Conservation (phyloP, 2,329 filamentous ascomycete species). For the Colletotrichum tropicicola region DNA sequence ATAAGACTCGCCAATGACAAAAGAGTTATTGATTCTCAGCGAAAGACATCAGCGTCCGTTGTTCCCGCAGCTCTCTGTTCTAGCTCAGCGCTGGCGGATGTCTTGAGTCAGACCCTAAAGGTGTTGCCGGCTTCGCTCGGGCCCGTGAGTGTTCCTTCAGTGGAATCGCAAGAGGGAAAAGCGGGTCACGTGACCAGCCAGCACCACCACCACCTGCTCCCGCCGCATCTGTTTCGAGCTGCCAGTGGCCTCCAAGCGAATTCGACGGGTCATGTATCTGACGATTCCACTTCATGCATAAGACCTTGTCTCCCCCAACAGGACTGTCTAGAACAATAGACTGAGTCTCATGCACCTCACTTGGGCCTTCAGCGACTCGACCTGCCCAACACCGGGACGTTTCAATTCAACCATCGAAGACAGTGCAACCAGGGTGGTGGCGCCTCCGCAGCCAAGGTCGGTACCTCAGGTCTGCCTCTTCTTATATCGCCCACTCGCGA, state of each 20-base stretch:
- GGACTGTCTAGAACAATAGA: constrained; percentile 18
- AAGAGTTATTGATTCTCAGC: neutral
- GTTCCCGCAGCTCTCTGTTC: no score
- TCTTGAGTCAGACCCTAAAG: neutral
- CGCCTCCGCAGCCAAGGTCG: constrained; percentile 24
- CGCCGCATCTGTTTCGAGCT: neutral
- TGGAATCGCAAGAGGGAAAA: neutral
- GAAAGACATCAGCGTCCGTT: no score
- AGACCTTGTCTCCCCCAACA: constrained; percentile 10
- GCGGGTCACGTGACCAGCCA: constrained; percentile 6
- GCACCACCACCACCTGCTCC: neutral
- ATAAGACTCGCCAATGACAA: neutral
- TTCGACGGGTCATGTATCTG: constrained; percentile 27
- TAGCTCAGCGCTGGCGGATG: neutral
- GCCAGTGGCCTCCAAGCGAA: constrained; percentile 3
- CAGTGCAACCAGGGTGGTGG: constrained; percentile 21
- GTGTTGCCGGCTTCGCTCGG: neutral
- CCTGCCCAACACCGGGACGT: constrained; percentile 3
- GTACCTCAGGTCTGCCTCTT: constrained; percentile 16
- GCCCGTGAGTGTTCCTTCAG: neutral
- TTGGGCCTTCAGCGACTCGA: neutral
- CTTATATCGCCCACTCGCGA: constrained; percentile 13
- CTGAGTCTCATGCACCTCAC: constrained; percentile 10
- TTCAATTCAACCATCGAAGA: constrained; percentile 12
- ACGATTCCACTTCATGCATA: constrained; percentile 15